A percentile compares a stretch with the other conserved stretches of the same genome.
Conservation (phyloP, 2,329 filamentous ascomycete species). For the Apiospora malaysiana region DNA sequence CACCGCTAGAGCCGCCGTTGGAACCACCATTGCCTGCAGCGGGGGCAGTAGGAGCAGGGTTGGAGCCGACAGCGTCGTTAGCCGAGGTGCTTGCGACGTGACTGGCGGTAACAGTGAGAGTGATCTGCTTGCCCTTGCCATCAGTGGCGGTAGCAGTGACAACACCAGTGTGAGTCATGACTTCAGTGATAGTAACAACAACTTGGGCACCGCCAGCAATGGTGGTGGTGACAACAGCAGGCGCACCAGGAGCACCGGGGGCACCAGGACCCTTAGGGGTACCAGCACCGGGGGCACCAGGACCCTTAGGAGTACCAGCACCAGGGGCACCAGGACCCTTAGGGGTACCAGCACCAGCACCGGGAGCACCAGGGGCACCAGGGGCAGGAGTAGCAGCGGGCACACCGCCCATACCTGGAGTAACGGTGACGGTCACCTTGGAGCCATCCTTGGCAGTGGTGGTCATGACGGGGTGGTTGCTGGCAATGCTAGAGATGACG, state of each 20-base stretch:
- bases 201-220: not conserved
- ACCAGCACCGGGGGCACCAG: constrained; percentile 25
- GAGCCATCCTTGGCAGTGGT: constrained; percentile 23
- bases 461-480: constrained; percentile 13
- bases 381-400: constrained; percentile 12
- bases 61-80: not conserved
- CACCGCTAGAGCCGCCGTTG: not conserved
- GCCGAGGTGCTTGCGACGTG: constrained; percentile 1
- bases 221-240: constrained; percentile 11
- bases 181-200: constrained; percentile 5
- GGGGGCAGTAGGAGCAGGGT: constrained; percentile 8
- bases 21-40: constrained; percentile 4
- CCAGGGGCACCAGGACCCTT: constrained; percentile 23
- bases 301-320: constrained; percentile 26
- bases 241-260: constrained; percentile 17
- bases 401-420: not conserved
- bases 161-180: not conserved
- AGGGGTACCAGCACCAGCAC: constrained; percentile 15
- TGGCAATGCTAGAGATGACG: constrained; percentile 30
- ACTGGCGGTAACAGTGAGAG: constrained; percentile 21
- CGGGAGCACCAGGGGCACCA: constrained; percentile 24
- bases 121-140: constrained; percentile 3
- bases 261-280: not conserved
- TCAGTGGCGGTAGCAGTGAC: constrained; percentile 9
- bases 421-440: constrained; percentile 29